Conservation (phyloP, 1,284 basidiomycete genomes). For the Papiliotrema terrestris region DNA sequence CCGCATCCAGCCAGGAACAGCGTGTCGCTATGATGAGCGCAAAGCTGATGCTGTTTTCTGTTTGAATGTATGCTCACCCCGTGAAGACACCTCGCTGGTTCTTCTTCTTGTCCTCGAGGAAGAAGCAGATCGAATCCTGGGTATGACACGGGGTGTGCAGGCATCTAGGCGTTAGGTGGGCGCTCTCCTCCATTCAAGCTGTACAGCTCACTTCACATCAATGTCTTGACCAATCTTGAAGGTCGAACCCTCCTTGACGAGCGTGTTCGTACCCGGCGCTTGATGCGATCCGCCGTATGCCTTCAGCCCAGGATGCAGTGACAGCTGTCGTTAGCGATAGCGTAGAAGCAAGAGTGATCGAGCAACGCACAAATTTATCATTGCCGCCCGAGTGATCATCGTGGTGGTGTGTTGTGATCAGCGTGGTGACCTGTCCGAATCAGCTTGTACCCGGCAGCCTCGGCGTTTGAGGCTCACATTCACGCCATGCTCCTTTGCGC, state of each 20-base stretch:
- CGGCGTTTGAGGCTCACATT: constrained; percentile 42
- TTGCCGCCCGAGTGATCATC: constrained; percentile 87
- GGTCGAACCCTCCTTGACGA: constrained; percentile 73
- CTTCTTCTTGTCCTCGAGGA: constrained; percentile 63
- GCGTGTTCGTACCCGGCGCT: constrained; percentile 63
- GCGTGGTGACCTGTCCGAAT: constrained; percentile 59
- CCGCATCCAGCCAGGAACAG: constrained; percentile 92
- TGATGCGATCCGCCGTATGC: constrained; percentile 81
- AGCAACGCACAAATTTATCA: constrained; percentile 52
- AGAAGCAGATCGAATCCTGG: constrained; percentile 91
- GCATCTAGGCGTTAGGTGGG: constrained; percentile 54
- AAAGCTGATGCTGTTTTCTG: no score
- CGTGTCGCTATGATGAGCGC: constrained; percentile 63
- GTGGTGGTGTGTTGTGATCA: constrained; percentile 86
- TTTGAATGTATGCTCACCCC: constrained; percentile 60
- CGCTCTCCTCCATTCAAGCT: background rate
- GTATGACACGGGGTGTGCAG: constrained; percentile 94
- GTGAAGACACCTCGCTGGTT: constrained; percentile 77
- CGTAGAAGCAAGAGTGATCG: background rate
- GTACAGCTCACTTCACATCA: constrained; percentile 58
- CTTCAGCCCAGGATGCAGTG: constrained; percentile 57
- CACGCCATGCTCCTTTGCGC: constrained; percentile 65
- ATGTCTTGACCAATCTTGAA: constrained; percentile 70
- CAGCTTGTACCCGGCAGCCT: background rate
- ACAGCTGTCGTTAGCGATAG: constrained; percentile 18